Conservation (phyloP, 495 filamentous ascomycete genomes). For the Lasiosphaeris hirsuta region DNA sequence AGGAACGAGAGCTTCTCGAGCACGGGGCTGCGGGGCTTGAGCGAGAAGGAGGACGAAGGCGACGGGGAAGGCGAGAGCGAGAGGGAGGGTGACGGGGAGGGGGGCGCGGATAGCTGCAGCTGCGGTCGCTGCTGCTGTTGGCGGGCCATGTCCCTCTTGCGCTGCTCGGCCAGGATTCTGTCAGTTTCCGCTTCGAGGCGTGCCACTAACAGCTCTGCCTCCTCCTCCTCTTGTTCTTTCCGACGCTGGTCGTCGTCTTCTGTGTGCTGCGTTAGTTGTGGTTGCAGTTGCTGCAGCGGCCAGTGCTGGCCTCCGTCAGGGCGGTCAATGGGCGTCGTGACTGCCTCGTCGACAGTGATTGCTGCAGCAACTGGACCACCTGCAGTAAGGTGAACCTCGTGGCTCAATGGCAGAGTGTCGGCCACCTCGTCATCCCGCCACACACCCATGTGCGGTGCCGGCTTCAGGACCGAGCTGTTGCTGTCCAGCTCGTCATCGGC, state of each 20-base stretch:
- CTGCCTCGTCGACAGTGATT: constrained; percentile 9
- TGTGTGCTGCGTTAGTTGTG: background rate
- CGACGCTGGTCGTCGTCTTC: constrained; percentile 6
- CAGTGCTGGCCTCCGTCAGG: background rate
- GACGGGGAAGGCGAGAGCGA: constrained; percentile 18
- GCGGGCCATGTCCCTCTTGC: constrained; percentile 44
- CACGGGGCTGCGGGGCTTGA: constrained; percentile 33
- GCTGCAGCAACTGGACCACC: background rate
- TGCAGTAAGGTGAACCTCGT: background rate
- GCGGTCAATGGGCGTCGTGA: background rate
- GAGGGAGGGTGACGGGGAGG: constrained; percentile 1
- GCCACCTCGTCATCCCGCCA: background rate
- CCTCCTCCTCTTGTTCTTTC: constrained; percentile 14
- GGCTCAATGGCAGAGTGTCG: background rate
- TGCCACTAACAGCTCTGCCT: constrained; percentile 18
- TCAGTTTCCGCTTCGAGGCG: constrained; percentile 39
- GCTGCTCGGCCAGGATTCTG: constrained; percentile 43
- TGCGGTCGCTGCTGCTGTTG: constrained; percentile 25
- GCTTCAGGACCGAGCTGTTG: background rate
- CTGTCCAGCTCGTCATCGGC: constrained; percentile 5
- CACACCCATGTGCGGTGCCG: background rate
- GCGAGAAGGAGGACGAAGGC: constrained; percentile 11
- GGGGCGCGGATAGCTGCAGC: constrained; percentile 32
- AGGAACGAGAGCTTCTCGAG: constrained; percentile 40
- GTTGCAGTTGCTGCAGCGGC: background rate